Evolutionary conservation across 2,329 filamentous ascomycete species (phyloP).

Genomic region (Arthrobotrys megalospora): DNA sequence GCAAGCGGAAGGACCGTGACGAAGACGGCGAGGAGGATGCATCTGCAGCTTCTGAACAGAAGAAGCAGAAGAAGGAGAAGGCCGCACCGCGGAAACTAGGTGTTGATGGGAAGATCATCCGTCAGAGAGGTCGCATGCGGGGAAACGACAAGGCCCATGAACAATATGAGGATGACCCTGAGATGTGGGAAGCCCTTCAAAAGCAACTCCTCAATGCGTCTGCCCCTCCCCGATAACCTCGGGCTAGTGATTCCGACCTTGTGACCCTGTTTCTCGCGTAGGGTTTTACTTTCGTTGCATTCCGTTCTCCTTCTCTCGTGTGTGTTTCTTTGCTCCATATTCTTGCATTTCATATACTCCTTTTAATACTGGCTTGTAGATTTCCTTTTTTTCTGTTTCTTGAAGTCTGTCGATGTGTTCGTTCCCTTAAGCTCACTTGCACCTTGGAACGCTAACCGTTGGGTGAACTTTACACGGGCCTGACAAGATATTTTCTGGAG

Average conservation of each 20-base stretch:
- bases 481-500: slow-evolving; percentile 19
- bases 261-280: not conserved
- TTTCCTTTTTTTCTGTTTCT: not conserved
- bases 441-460: not conserved
- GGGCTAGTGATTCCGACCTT: not conserved
- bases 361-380: not conserved
- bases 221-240: slow-evolving; percentile 5
- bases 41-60: slow-evolving; percentile 7
- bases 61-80: slow-evolving; percentile 25
- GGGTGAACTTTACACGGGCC: not conserved
- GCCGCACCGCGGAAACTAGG: not conserved
- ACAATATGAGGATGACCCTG: not conserved
- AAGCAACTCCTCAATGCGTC: slow-evolving; percentile 10
- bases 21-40: slow-evolving; percentile 17
- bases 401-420: not conserved
- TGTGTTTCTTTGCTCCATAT: not conserved
- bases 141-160: slow-evolving; percentile 11
- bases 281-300: not conserved
- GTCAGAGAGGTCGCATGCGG: slow-evolving; percentile 26
- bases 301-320: not conserved
- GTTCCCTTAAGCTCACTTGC: not conserved
- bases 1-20: slow-evolving; percentile 1
- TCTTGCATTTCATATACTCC: not conserved
- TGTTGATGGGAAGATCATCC: slow-evolving; percentile 48
- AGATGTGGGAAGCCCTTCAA: not conserved